Evolutionary conservation across 768 basidiomycete genomes (phyloP), one percentile per base, ranked within the genome.

Genomic region (Hemileccinum rubropunctum): DNA sequence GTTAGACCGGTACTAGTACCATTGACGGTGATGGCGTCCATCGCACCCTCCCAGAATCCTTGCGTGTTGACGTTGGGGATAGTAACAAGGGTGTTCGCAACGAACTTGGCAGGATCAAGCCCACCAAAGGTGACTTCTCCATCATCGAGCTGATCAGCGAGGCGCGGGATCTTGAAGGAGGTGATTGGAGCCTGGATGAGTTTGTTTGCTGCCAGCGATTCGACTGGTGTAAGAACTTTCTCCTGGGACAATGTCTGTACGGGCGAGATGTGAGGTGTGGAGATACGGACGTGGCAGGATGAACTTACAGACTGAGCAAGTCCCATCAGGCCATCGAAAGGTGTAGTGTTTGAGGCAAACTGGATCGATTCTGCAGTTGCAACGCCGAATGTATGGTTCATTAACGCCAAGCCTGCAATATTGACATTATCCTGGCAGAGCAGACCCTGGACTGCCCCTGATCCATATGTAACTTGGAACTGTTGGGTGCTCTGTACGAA

Each of bases 41-140:
- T 65, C 8, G 69, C 70, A 14, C 74, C 84, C 73, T 91, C 87
- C 92, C 91, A 94, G 74, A 92, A 94, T 34, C 90, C 89, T 21
- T 74, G 53, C 6, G 53, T 40, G 67, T 80, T 88, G 64, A 88
- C 79, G 57, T 89, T 91, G 46, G 67, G 58, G 44, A 91, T 48
- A 1, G 78, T 81, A 37, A 78, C 73, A 33, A 88, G 73, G 3
- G 87, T 83, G 15, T 59, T 51, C 6, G 74, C 48, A 56, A 83
- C 76, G 64, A 90, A 88, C 68, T 91, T 90, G 53, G 78, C 72
- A 9, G 70, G 12, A 67, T 93, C 88, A 30, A 91, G 75, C 12
- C 78, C 85, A 30, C 91, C 91, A 54, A 94, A 88, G 8, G 90
- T 90, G 51, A 93, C 77, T 69, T 90, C 78, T 44, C 91, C 91